phyloP scores from a whole-genome alignment of 2,329 filamentous ascomycete species.

The Dactylonectria macrodidyma region DNA sequence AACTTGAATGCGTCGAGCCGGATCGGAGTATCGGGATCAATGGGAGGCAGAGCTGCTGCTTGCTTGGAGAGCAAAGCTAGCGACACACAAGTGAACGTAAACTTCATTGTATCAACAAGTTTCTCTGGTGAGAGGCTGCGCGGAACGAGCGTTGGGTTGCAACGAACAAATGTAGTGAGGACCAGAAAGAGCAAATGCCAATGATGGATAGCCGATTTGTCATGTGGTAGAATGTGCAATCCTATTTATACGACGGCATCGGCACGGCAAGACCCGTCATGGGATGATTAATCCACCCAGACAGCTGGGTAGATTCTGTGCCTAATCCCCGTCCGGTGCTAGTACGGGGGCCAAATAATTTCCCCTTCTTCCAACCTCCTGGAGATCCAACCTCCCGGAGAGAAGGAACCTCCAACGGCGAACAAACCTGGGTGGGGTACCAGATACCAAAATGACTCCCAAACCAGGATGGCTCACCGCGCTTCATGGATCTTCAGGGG shows the following conservation, averaged over 20 bases:
- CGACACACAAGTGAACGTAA: conserved; percentile 20
- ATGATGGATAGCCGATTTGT: conserved; percentile 36
- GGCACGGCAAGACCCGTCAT: neutral
- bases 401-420: conserved; percentile 1
- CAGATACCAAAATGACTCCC: neutral
- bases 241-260: conserved; percentile 25
- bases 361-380: conserved; percentile 5
- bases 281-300: neutral
- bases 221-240: conserved; percentile 15
- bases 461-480: neutral
- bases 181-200: conserved; percentile 33
- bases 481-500: neutral
- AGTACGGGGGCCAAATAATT: conserved; percentile 11
- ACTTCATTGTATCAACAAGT: conserved; percentile 29
- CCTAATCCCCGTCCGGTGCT: neutral
- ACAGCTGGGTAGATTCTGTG: neutral
- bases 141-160: neutral
- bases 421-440: neutral
- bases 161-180: conserved; percentile 25
- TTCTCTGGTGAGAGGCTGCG: neutral
- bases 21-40: conserved; percentile 32
- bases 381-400: neutral
- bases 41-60: conserved; percentile 24
- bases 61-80: conserved; percentile 32
- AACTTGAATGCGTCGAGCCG: conserved; percentile 38